Evolutionary conservation across 768 basidiomycete genomes (phyloP).

Genomic region (Ephemerocybe angulata): DNA sequence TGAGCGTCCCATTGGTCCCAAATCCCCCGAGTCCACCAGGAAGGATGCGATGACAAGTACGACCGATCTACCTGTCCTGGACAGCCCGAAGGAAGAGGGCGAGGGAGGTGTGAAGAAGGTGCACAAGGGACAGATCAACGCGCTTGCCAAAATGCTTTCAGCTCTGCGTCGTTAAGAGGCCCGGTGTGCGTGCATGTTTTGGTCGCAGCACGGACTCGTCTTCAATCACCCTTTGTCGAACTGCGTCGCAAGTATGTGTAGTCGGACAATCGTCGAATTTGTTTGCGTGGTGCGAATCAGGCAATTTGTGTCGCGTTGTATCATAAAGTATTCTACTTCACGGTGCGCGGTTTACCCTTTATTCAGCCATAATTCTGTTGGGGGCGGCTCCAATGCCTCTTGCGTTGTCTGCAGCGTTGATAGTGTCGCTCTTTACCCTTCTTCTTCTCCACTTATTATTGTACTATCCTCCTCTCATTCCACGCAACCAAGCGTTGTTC

Average conservation of each 20-base stretch:
- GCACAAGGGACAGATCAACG: constrained; percentile 86
- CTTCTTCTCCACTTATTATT: background rate
- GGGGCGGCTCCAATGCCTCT: constrained; percentile 13
- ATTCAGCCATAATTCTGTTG: constrained; percentile 15
- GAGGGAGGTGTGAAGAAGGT: constrained; percentile 63
- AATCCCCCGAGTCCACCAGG: constrained; percentile 45
- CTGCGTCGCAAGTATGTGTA: constrained; percentile 6
- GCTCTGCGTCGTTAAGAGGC: constrained; percentile 60
- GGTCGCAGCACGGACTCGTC: constrained; percentile 15
- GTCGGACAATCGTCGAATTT: constrained; percentile 4
- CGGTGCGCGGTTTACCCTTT: constrained; percentile 27
- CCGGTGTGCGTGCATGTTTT: background rate
- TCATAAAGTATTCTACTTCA: constrained; percentile 46
- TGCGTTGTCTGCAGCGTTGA: constrained; percentile 11
- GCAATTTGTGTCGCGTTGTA: constrained; percentile 42
- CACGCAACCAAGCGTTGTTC: constrained; percentile 3
- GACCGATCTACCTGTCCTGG: constrained; percentile 51
- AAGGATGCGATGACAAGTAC: constrained; percentile 73
- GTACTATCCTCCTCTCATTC: background rate
- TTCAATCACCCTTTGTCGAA: constrained; percentile 3
- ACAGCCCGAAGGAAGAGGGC: constrained; percentile 39
- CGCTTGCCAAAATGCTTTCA: constrained; percentile 89
- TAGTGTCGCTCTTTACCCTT: background rate
- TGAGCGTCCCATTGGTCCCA: constrained; percentile 52
- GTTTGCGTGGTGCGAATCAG: constrained; percentile 31